Conservation (phyloP, 371 early-diverging fungal genomes). For the Mucor piriformis region DNA sequence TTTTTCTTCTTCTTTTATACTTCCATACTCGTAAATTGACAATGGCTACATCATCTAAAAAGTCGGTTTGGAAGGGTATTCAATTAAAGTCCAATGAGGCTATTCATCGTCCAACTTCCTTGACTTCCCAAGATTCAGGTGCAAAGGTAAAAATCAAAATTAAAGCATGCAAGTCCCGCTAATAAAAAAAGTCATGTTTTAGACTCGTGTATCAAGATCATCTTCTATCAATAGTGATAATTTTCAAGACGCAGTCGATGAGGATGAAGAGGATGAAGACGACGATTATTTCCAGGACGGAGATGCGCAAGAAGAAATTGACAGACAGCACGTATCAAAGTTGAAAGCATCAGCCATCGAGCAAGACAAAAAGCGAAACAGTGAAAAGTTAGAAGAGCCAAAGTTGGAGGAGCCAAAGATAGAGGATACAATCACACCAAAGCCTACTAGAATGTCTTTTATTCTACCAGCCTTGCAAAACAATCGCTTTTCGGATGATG, state of each 20-base stretch:
- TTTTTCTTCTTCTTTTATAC: too few relatives aligned
- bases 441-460: constrained; percentile 20
- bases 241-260: constrained; percentile 23
- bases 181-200: not conserved
- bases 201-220: constrained; percentile 12
- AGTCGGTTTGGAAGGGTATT: constrained; percentile 18
- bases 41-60: not conserved
- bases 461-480: constrained; percentile 31
- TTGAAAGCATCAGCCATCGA: constrained; percentile 4
- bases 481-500: constrained; percentile 20
- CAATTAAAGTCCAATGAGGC: constrained; percentile 6
- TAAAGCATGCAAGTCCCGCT: not conserved
- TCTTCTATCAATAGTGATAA: constrained; percentile 20
- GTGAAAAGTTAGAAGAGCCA: too few relatives aligned
- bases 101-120: not conserved
- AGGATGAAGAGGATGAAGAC: constrained; percentile 24
- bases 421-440: not conserved
- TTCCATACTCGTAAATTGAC: too few relatives aligned
- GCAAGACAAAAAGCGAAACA: constrained; percentile 3
- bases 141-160: not conserved
- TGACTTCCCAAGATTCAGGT: constrained; percentile 9
- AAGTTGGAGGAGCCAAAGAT: too few relatives aligned
- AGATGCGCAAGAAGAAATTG: constrained; percentile 7
- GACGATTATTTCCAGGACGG: constrained; percentile 28
- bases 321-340: not conserved